phyloP scores from a whole-genome alignment of 352 stramenopile species.

The Vaucheria bursata region DNA sequence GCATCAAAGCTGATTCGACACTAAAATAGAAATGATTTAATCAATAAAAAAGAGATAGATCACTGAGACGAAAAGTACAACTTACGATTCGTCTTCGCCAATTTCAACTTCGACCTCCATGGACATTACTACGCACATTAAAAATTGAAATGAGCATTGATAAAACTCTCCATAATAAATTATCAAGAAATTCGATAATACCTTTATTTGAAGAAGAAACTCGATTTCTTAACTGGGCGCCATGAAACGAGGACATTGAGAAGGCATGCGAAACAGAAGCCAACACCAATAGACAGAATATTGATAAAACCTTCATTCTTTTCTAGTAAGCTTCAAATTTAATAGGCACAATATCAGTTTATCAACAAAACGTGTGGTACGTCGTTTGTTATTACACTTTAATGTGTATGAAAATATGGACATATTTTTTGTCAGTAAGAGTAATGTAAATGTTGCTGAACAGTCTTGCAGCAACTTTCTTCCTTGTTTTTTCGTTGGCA shows the following conservation, averaged over 20 bases:
- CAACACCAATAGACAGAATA: not conserved
- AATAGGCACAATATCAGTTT: no score
- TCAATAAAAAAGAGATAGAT: not conserved
- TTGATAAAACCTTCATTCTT: not conserved
- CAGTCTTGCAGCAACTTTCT: no score
- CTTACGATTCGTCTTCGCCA: conserved; percentile 6
- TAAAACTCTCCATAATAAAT: not conserved
- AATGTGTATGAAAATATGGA: no score
- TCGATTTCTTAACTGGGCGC: not conserved
- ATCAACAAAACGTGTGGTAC: no score
- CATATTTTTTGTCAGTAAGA: no score
- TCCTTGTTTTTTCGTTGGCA: no score
- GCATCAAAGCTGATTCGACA: not conserved
- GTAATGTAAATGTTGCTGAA: no score
- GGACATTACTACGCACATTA: not conserved
- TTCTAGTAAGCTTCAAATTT: no score
- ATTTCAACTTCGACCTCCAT: conserved; percentile 6
- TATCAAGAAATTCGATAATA: not conserved
- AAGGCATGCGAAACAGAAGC: not conserved
- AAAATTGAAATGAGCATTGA: not conserved
- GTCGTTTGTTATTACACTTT: no score
- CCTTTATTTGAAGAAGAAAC: not conserved
- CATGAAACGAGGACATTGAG: not conserved
- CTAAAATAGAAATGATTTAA: not conserved
- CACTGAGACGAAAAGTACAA: not conserved